Conservation (phyloP, 2,329 filamentous ascomycete species). For the Paracoccidioides lutzii region DNA sequence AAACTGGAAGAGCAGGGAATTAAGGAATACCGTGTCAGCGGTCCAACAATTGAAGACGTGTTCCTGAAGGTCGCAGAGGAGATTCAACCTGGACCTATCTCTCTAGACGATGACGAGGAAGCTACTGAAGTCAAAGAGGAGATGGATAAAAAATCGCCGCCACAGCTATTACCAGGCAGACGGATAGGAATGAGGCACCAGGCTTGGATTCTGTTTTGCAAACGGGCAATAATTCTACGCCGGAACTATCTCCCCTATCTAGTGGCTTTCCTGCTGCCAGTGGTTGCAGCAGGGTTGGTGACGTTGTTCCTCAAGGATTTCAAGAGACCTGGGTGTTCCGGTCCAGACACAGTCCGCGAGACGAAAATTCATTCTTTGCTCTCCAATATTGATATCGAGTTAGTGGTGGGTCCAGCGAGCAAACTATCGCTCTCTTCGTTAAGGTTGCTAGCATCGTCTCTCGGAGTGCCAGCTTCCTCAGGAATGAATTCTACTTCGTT, state of each 20-base stretch:
- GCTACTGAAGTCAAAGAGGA: slow-evolving; percentile 7
- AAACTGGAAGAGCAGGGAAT: slow-evolving; percentile 54
- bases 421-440: slow-evolving; percentile 17
- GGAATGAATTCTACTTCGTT: slow-evolving; percentile 3
- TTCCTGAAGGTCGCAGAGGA: slow-evolving; percentile 80
- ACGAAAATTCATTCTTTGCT: slow-evolving; percentile 14
- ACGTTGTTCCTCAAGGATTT: slow-evolving; percentile 58
- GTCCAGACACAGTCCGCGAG: slow-evolving; percentile 28
- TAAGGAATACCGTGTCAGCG: slow-evolving; percentile 69
- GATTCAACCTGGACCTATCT: slow-evolving; percentile 32
- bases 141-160: slow-evolving; percentile 10
- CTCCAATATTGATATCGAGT: slow-evolving; percentile 19
- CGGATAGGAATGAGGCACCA: slow-evolving; percentile 59
- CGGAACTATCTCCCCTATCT: slow-evolving; percentile 66
- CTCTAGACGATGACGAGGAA: not conserved
- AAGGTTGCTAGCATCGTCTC: slow-evolving; percentile 15
- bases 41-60: slow-evolving; percentile 84
- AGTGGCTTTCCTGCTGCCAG: slow-evolving; percentile 62
- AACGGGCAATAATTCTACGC: slow-evolving; percentile 63
- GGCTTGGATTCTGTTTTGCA: slow-evolving; percentile 60
- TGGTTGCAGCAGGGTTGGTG: slow-evolving; percentile 66
- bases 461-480: slow-evolving; percentile 8
- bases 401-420: slow-evolving; percentile 27
- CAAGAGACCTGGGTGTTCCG: slow-evolving; percentile 40
- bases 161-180: slow-evolving; percentile 51